Evolutionary conservation across 495 filamentous ascomycete species (phyloP).

Genomic region (Trichoderma virens): DNA sequence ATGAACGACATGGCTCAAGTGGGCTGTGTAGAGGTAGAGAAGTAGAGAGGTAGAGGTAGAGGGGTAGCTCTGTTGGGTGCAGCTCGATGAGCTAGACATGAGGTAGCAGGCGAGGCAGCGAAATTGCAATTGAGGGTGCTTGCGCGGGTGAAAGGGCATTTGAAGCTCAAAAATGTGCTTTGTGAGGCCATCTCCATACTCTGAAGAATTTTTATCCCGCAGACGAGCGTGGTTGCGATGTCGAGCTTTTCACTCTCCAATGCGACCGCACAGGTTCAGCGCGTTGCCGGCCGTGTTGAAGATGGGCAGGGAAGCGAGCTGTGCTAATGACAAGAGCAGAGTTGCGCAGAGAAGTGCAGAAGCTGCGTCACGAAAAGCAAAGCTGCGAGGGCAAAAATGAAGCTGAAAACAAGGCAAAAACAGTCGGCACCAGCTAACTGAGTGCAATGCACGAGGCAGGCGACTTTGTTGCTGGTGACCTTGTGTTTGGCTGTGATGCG

Average conservation of each 20-base stretch:
- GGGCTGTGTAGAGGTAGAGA: background rate
- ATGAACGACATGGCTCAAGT: background rate
- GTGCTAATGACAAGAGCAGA: conserved; percentile 7
- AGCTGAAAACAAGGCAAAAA: background rate
- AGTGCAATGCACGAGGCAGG: background rate
- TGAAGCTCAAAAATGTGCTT: conserved; percentile 24
- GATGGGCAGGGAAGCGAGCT: background rate
- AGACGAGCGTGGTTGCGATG: conserved; percentile 11
- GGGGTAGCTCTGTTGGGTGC: background rate
- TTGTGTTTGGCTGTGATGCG: conserved; percentile 25
- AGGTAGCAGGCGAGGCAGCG: conserved; percentile 11
- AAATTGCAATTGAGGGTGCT: conserved; percentile 31
- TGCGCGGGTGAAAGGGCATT: conserved; percentile 24
- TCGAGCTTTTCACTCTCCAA: conserved; percentile 13
- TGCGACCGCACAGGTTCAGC: conserved; percentile 14
- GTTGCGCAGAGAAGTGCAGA: background rate
- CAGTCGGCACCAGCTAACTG: background rate
- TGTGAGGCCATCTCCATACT: conserved; percentile 25
- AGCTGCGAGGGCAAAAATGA: conserved; percentile 6
- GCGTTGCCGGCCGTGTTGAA: background rate
- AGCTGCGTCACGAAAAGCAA: background rate
- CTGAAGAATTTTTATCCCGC: background rate
- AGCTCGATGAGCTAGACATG: background rate
- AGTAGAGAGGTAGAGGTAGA: background rate
- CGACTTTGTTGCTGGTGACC: conserved; percentile 23